These are phyloP conservation scores for Jaapia argillacea DNA, from an alignment of 768 basidiomycete genomes.

Conservation along the genomic window DNA sequence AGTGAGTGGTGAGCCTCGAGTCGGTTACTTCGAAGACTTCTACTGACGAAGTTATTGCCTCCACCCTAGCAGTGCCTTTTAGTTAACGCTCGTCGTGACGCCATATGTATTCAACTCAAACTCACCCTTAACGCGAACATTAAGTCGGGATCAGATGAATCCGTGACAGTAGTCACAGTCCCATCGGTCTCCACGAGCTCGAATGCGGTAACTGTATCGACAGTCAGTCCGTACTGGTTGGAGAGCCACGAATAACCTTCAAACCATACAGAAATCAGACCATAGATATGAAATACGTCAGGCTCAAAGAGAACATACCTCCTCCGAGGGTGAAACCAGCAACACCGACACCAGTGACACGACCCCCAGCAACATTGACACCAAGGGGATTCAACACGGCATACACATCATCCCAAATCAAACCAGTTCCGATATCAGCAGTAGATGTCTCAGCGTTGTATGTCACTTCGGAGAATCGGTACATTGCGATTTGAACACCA, in stretches of 20 bases:
- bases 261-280: background rate
- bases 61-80: conserved; percentile 35
- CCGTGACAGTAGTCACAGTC: conserved; percentile 23
- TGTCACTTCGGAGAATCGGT: conserved; percentile 16
- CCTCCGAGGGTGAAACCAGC: conserved; percentile 37
- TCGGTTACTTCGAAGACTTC: background rate
- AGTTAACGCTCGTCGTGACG: background rate
- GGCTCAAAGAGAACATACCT: conserved; percentile 5
- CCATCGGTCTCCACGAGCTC: conserved; percentile 52
- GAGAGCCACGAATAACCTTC: conserved; percentile 56
- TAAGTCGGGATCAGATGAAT: conserved; percentile 23
- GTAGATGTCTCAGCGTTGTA: conserved; percentile 12
- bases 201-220: conserved; percentile 43
- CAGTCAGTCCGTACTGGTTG: conserved; percentile 48
- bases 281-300: conserved; percentile 2
- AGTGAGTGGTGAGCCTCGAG: background rate
- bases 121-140: conserved; percentile 36
- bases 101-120: conserved; percentile 1
- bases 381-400: conserved; percentile 35
- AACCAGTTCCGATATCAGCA: conserved; percentile 23
- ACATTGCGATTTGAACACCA: conserved; percentile 25
- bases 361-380: conserved; percentile 49
- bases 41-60: conserved; percentile 44
- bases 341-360: conserved; percentile 49
- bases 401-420: conserved; percentile 66